Evolutionary conservation across 1,284 basidiomycete species (phyloP), one percentile per base, ranked within the genome.

Genomic region (Ustilago tritici): DNA sequence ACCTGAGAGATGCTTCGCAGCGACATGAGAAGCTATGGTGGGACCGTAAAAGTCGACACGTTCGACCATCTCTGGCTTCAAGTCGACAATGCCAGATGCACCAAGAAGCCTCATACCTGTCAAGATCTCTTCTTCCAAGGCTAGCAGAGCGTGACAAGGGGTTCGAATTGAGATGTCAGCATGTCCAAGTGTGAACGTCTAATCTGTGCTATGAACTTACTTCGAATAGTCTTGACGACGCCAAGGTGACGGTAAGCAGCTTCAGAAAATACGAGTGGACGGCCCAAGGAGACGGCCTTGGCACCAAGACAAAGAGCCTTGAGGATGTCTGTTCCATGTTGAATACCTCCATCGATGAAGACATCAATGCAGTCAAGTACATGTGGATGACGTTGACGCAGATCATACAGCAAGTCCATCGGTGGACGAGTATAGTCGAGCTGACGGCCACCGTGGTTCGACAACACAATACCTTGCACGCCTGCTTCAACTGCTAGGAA

Each of bases 271-370:
- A 96, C 88, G 88, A 95, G 94, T 0, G 92, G 90, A 28, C 95
- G 90, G 0, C 95, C 95, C 28, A 97, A 88, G 1, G 95, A 95
- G 14, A 96, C 94, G 6, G 93, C 94, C 72, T 88, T 92, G 2
- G 95, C 95, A 32, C 95, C 95, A 14, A 98, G 88, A 79, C 93
- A 95, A 3, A 97, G 87, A 0, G 95, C 94, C 87, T 97, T 97
- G 60, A 97, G 87, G 5, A 95, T 91, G 86, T 82, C 83, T 6
- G 83, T 71, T 32, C 95, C 95, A 53, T 95, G 90, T 61, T 89
- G 89, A 43, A 94, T 88, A 4, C 94, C 95, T 14, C 95, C 95
- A 85, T 97, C 95, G 63, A 95, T 91, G 81, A 93, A 95, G 17
- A 98, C 92, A 14, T 61, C 58, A 10, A 61, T 34, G 19, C 38